Evolutionary conservation across 2,329 filamentous ascomycete species (phyloP).

Genomic region (Fusarium vanettenii): DNA sequence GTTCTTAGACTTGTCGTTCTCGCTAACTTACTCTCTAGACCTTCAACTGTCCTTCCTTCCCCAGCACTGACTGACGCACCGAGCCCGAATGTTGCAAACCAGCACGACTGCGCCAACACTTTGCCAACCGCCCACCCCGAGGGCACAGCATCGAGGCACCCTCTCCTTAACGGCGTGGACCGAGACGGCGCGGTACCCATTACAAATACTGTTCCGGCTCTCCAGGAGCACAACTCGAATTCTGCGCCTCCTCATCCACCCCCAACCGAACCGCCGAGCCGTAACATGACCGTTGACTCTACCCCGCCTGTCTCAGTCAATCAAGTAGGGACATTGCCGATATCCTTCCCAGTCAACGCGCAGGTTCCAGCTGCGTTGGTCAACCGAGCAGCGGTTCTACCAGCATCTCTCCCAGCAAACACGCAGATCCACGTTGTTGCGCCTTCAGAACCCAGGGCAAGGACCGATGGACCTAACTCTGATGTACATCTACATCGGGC

Average conservation of each 20-base stretch:
- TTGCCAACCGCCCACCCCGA: slow-evolving; percentile 23
- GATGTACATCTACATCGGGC: slow-evolving; percentile 15
- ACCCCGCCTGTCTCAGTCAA: neutral
- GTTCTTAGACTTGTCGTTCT: neutral
- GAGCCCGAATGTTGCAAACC: slow-evolving; percentile 56
- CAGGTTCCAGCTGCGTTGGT: neutral
- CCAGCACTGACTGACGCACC: slow-evolving; percentile 72
- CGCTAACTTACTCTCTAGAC: slow-evolving; percentile 35
- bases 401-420: neutral
- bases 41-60: slow-evolving; percentile 64
- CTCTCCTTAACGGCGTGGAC: slow-evolving; percentile 14
- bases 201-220: slow-evolving; percentile 10
- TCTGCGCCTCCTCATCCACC: neutral
- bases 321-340: slow-evolving; percentile 5
- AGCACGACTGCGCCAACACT: slow-evolving; percentile 49
- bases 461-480: neutral
- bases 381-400: slow-evolving; percentile 1
- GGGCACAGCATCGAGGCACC: slow-evolving; percentile 7
- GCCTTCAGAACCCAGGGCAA: neutral
- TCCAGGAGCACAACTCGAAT: neutral
- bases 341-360: neutral
- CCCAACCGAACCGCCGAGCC: slow-evolving; percentile 1
- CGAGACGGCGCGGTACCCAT: slow-evolving; percentile 12
- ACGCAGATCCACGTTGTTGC: neutral
- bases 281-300: neutral